These are phyloP conservation scores for Patellifolia procumbens DNA, from an alignment of 179 eudicot species.

Conservation along the genomic window DNA sequence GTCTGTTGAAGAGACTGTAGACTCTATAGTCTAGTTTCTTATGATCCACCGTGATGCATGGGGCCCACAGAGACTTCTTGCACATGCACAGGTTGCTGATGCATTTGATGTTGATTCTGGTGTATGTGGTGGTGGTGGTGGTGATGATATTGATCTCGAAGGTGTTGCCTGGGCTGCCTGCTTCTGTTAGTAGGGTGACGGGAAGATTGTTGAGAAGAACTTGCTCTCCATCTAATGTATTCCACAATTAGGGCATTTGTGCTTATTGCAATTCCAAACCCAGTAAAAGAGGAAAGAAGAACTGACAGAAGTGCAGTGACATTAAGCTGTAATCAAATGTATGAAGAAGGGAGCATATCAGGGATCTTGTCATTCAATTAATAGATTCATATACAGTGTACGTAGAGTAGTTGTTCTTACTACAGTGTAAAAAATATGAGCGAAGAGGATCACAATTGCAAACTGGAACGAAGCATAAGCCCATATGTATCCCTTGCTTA, in stretches of 20 bases:
- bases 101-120: constrained; percentile 24
- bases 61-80: constrained; percentile 24
- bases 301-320: constrained; percentile 36
- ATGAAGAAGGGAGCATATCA: constrained; percentile 8
- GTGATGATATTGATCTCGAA: constrained; percentile 24
- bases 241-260: constrained; percentile 37
- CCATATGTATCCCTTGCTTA: constrained; percentile 39
- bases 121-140: constrained; percentile 8
- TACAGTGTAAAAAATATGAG: constrained; percentile 37
- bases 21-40: constrained; percentile 9
- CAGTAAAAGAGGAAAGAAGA: constrained; percentile 41
- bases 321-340: constrained; percentile 32
- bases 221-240: constrained; percentile 38
- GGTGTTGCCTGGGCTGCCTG: constrained; percentile 29
- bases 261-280: constrained; percentile 43
- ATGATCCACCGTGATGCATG: constrained; percentile 9
- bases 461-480: constrained; percentile 46
- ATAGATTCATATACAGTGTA: neutral
- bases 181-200: constrained; percentile 17
- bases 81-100: constrained; percentile 25
- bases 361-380: neutral
- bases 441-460: constrained; percentile 40
- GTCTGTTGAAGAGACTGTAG: neutral
- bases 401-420: constrained; percentile 24
- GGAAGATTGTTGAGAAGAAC: constrained; percentile 28